These are phyloP conservation scores for Themeda triandra DNA, from an alignment of 176 grass and related monocot species.

Conservation along the genomic window DNA sequence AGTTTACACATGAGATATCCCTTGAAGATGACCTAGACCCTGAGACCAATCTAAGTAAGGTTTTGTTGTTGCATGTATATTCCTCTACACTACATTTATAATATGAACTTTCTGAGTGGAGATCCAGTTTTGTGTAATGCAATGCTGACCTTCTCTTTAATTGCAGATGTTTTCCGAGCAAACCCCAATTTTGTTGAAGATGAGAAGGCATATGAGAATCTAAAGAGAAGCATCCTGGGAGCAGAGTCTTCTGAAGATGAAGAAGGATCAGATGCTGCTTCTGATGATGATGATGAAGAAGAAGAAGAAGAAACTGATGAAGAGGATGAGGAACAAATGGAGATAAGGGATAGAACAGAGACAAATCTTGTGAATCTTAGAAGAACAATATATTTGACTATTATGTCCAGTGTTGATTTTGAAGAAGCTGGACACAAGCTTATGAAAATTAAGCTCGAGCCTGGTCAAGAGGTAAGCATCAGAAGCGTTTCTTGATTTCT, in stretches of 20 bases:
- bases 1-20: conserved; percentile 90
- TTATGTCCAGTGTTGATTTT: conserved; percentile 99
- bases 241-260: conserved; percentile 80
- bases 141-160: conserved; percentile 24
- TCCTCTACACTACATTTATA: conserved; percentile 5
- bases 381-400: conserved; percentile 96
- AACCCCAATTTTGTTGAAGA: conserved; percentile 82
- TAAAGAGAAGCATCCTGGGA: conserved; percentile 81
- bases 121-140: neutral
- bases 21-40: conserved; percentile 84
- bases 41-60: conserved; percentile 77
- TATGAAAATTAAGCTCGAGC: conserved; percentile 95
- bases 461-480: conserved; percentile 87
- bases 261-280: conserved; percentile 65
- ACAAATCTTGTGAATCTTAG: conserved; percentile 90
- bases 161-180: conserved; percentile 85
- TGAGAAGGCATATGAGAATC: conserved; percentile 86
- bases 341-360: conserved; percentile 90
- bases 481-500: neutral
- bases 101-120: neutral
- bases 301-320: conserved; percentile 78
- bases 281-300: conserved; percentile 51
- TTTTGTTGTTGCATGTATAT: conserved; percentile 5
- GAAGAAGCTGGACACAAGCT: conserved; percentile 99
- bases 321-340: conserved; percentile 80